Base-by-base conservation (phyloP, 2,329 filamentous ascomycete species). In the Taxawa tesnikishii region DNA sequence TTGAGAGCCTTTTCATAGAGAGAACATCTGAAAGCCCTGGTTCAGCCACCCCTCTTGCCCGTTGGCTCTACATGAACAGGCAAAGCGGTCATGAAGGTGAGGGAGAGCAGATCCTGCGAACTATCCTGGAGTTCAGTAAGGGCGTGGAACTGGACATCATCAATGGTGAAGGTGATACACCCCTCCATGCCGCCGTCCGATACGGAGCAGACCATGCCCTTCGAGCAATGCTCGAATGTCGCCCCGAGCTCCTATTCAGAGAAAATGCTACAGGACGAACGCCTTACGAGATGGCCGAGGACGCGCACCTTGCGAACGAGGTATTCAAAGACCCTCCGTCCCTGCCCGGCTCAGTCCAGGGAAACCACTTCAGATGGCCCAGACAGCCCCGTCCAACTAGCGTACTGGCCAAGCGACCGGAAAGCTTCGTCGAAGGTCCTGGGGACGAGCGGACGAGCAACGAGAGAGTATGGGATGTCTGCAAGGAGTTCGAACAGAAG, bases 211-310 rank as follows among this genome's bases (percentile, higher is more conserved):
- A 46, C 21, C 42, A 67, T 2, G 45, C 81, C 3, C 50, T 59
- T 31, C 51, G 82, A 10, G 56, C 80, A 4, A 50, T 63, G 33
- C 54, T 85, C 8, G 57, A 68, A 7, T 59, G 59, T 41, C 63
- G 70, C 12, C 70, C 77, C 0, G 61, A 64, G 15, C 60, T 85
- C 2, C 57, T 84, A 0, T 67, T 71, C 43, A 70, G 75, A 14
- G 83, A 90, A 50, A 87, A 87, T 43, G 73, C 80, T 0, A 80
- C 80, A 0, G 83, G 83, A 2, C 67, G 71, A 11, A 90, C 82
- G 0, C 78, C 83, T 0, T 63, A 68, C 16, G 82, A 90, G 44
- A 56, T 82, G 29, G 73, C 76, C 0, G 60, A 70, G 31, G 75
- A 80, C 32, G 51, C 54, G 2, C 65, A 67, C 38, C 56, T 70